phyloP scores from a whole-genome alignment of 306 rosid genomes.

The Glycine latifolia region DNA sequence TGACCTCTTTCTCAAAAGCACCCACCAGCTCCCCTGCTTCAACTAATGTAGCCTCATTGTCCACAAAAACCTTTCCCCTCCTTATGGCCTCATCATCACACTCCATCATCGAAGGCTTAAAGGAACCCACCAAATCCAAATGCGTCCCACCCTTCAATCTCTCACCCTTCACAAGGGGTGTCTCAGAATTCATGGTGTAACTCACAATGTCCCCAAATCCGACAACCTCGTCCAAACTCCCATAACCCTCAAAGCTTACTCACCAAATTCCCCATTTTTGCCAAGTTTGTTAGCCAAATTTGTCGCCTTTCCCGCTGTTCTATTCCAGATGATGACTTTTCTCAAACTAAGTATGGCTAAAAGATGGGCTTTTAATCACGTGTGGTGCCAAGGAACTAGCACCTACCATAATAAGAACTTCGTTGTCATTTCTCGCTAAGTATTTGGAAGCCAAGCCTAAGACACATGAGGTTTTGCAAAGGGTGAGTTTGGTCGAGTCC shows the following conservation, averaged over 20 bases:
- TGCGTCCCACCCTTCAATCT: slow-evolving; percentile 77
- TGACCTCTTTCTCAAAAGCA: slow-evolving; percentile 83
- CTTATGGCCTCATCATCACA: slow-evolving; percentile 85
- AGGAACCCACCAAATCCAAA: slow-evolving; percentile 93
- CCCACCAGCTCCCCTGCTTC: slow-evolving; percentile 96
- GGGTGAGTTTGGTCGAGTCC: slow-evolving; percentile 86
- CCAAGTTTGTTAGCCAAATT: slow-evolving; percentile 60
- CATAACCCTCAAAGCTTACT: slow-evolving; percentile 66
- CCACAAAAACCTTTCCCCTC: slow-evolving; percentile 84
- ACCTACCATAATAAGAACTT: slow-evolving; percentile 76
- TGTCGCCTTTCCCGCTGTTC: slow-evolving; percentile 72
- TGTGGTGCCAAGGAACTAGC: slow-evolving; percentile 89
- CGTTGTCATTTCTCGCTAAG: slow-evolving; percentile 62
- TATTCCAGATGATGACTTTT: slow-evolving; percentile 82
- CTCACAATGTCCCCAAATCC: slow-evolving; percentile 79
- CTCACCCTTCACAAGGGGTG: slow-evolving; percentile 73
- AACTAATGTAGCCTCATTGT: slow-evolving; percentile 78
- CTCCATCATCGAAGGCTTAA: slow-evolving; percentile 83
- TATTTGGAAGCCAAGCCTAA: slow-evolving; percentile 76
- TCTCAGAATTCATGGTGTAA: slow-evolving; percentile 90
- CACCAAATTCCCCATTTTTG: slow-evolving; percentile 47
- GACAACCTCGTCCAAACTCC: slow-evolving; percentile 66
- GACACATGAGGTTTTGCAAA: slow-evolving; percentile 73
- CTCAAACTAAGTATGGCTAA: slow-evolving; percentile 71
- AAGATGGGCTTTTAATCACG: slow-evolving; percentile 77